Percentiles rank a stretch among this genome's conserved stretches.
Conservation (phyloP, 768 basidiomycete genomes). For the Termitomyces sp. region DNA sequence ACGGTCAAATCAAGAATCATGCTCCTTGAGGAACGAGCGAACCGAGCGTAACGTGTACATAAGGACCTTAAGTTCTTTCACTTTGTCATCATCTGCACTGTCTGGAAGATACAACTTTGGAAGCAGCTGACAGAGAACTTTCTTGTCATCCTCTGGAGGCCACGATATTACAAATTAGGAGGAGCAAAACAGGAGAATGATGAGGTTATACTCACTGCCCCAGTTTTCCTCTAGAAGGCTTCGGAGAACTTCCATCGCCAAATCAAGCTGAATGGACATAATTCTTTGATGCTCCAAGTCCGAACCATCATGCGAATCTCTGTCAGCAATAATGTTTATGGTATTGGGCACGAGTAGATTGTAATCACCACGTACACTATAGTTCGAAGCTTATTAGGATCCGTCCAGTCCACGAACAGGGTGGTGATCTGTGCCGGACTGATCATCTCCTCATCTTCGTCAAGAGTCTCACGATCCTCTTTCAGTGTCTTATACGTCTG, state of each 20-base stretch:
- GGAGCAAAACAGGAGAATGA: neutral
- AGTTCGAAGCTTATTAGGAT: conserved; percentile 55
- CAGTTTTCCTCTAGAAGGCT: conserved; percentile 39
- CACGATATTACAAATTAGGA: conserved; percentile 12
- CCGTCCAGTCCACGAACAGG: conserved; percentile 74
- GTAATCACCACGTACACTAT: conserved; percentile 11
- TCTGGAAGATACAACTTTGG: conserved; percentile 66
- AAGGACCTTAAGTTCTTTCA: conserved; percentile 57
- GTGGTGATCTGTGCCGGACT: conserved; percentile 49
- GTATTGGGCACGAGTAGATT: neutral
- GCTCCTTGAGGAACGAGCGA: conserved; percentile 13
- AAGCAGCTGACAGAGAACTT: conserved; percentile 59
- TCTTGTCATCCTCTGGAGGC: conserved; percentile 58
- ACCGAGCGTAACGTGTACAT: conserved; percentile 57
- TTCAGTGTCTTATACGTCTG: conserved; percentile 46
- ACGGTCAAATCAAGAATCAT: conserved; percentile 1
- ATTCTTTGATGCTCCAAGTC: conserved; percentile 23
- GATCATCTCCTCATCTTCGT: conserved; percentile 56
- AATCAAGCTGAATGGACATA: conserved; percentile 38
- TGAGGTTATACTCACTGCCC: conserved; percentile 39
- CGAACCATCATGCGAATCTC: conserved; percentile 16
- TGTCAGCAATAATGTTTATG: conserved; percentile 6
- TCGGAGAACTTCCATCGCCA: conserved; percentile 44
- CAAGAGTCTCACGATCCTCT: conserved; percentile 42
- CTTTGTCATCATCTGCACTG: conserved; percentile 61